Evolutionary conservation across 148 eudicot genomes (phyloP).

Genomic region (Fagopyrum esculentum): DNA sequence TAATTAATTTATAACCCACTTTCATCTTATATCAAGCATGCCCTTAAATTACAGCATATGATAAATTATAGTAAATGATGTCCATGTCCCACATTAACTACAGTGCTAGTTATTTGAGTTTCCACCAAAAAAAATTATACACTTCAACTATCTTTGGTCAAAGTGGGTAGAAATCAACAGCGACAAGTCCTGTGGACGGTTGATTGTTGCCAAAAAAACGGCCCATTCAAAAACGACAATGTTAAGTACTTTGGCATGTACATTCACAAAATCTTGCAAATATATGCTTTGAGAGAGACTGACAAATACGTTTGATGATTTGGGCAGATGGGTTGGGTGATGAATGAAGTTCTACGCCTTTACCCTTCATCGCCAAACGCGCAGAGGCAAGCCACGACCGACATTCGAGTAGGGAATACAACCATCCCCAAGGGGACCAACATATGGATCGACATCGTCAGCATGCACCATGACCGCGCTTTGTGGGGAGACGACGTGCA

Average conservation of each 20-base stretch:
- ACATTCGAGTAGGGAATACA: slow-evolving; percentile 37
- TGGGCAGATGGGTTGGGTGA: slow-evolving; percentile 90
- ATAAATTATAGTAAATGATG: no score
- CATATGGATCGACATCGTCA: slow-evolving; percentile 81
- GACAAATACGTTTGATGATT: background rate
- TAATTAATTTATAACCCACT: no score
- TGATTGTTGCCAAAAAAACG: no score
- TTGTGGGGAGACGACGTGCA: slow-evolving; percentile 77
- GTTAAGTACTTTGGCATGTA: background rate
- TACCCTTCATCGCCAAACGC: slow-evolving; percentile 85
- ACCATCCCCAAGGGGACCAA: slow-evolving; percentile 66
- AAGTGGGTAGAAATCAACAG: background rate
- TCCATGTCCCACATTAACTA: no score
- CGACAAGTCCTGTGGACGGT: background rate
- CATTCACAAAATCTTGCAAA: background rate
- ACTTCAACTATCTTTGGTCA: background rate
- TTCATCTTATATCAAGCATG: no score
- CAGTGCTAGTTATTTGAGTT: no score
- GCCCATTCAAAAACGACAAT: background rate
- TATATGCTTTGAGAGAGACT: background rate
- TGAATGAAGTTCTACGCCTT: slow-evolving; percentile 67
- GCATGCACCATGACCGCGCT: slow-evolving; percentile 65
- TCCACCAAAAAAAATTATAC: no score
- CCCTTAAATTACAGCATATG: no score
- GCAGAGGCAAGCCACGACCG: slow-evolving; percentile 60